Percentiles rank a stretch among this genome's conserved stretches.
These are phyloP conservation scores for Coniferiporia sulphurascens DNA, from an alignment of 1,284 basidiomycete species.

Conservation along the genomic window DNA sequence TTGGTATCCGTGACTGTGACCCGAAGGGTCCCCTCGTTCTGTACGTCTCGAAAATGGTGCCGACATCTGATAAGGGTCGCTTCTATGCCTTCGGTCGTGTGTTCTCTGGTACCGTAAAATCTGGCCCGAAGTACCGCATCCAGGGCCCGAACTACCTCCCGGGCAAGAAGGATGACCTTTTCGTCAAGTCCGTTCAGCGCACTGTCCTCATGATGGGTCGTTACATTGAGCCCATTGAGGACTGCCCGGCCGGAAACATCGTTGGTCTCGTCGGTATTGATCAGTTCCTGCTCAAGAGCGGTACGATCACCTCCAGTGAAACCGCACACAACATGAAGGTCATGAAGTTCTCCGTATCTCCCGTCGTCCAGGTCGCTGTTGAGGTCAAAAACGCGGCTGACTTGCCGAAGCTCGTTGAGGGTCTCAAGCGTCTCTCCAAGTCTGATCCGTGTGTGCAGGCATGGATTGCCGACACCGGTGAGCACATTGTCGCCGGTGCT, in stretches of 20 bases:
- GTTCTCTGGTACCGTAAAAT: slow-evolving; percentile 96
- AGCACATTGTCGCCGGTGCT: slow-evolving; percentile 99
- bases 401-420: slow-evolving; percentile 99
- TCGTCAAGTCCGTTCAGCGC: slow-evolving; percentile 97
- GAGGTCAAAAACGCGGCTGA: slow-evolving; percentile 99
- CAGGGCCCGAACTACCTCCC: slow-evolving; percentile 99
- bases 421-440: slow-evolving; percentile 99
- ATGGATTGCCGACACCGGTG: slow-evolving; percentile 89
- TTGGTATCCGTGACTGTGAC: slow-evolving; percentile 98
- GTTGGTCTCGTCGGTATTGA: slow-evolving; percentile 99
- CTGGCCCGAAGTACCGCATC: slow-evolving; percentile 98
- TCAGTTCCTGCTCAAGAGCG: slow-evolving; percentile 99
- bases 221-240: slow-evolving; percentile 97
- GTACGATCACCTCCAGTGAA: slow-evolving; percentile 96
- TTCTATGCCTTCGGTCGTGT: slow-evolving; percentile 99
- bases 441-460: slow-evolving; percentile 99
- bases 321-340: slow-evolving; percentile 99
- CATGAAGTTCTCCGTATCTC: slow-evolving; percentile 99
- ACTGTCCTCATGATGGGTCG: slow-evolving; percentile 99
- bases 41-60: slow-evolving; percentile 99
- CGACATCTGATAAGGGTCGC: slow-evolving; percentile 99
- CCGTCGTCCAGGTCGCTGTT: slow-evolving; percentile 98
- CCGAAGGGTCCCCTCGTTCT: slow-evolving; percentile 95
- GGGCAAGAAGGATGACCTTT: slow-evolving; percentile 98
- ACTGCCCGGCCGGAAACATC: slow-evolving; percentile 99